Evolutionary conservation across 306 rosid genomes (phyloP), one percentile per base, ranked within the genome.

Genomic region (Comarum palustre): DNA sequence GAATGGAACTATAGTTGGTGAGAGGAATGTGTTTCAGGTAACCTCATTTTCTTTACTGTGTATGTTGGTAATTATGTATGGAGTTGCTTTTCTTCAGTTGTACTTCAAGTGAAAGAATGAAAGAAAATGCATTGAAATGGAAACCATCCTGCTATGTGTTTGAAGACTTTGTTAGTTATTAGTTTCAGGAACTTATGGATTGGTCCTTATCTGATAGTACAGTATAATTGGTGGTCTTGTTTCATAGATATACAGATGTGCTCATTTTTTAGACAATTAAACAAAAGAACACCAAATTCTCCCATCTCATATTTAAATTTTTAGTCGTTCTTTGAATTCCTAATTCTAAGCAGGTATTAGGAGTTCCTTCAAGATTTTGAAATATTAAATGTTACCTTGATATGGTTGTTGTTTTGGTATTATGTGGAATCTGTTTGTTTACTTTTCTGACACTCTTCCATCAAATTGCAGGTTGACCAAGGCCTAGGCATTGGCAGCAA

Each of bases 401-500:
- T 11, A 55, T 1, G 65, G 32, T 5, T 64, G 68, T 78, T 10
- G 8, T 10, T 41, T 36, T 64, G 34, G 32, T n/a, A 66, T 71
- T 31, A 2, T 41, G 8, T 24, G 29, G 20, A 42, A 66, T 66
- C 47, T 77, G 36, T 13, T 54, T 8, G 36, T 47, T 22, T 65
- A 57, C 22, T 69, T 41, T 22, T 72, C 68, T 84, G 64, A 79
- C 25, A 62, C 55, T 47, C 42, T 58, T 29, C 62, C 17, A 73
- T 72, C 4, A 16, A 76, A 74, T 72, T 84, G 77, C 84, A 95
- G 99, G 97, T 91, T 31, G 99, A 95, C 74, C 99, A 95, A 84
- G 99, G 99, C 77, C 85, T 95, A 14, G 97, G 99, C 29, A 54
- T 95, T 36, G 99, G 99, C 58, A 91, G 89, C 89, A 87, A 90